phyloP scores from a whole-genome alignment of 2,329 filamentous ascomycete genomes.

The Apiospora sp. region DNA sequence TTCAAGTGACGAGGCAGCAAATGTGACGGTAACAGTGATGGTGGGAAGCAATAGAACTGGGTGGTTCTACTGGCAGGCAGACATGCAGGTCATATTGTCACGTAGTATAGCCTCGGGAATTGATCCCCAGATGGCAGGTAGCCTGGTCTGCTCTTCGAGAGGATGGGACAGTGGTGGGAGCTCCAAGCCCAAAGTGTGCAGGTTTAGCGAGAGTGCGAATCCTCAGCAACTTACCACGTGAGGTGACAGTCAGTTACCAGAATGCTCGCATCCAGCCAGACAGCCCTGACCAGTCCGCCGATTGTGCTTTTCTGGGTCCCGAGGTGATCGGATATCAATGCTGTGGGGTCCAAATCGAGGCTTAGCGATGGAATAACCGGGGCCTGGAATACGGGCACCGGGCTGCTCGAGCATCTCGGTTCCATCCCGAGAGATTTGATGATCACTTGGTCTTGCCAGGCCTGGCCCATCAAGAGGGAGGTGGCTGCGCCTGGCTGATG shows the following conservation, averaged over 20 bases:
- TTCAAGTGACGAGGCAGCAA: neutral
- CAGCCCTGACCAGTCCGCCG: neutral
- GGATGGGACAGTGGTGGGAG: neutral
- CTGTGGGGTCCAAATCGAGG: conserved; percentile 8
- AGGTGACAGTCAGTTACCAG: neutral
- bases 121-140: neutral
- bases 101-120: neutral
- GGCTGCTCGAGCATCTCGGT: neutral
- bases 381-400: neutral
- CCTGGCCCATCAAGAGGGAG: neutral
- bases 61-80: neutral
- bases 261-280: neutral
- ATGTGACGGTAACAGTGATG: conserved; percentile 8
- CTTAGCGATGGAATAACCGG: conserved; percentile 6
- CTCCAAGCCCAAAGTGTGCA: neutral
- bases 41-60: neutral
- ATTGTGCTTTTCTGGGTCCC: neutral
- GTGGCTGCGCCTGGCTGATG: conserved; percentile 3
- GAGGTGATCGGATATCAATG: conserved; percentile 12
- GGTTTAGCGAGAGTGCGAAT: neutral
- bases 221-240: neutral
- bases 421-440: conserved; percentile 18
- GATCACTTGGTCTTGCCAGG: conserved; percentile 10
- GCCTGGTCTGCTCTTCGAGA: neutral
- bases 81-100: neutral